Conservation (phyloP, 352 stramenopile species). For the Pythium folliculosum region DNA sequence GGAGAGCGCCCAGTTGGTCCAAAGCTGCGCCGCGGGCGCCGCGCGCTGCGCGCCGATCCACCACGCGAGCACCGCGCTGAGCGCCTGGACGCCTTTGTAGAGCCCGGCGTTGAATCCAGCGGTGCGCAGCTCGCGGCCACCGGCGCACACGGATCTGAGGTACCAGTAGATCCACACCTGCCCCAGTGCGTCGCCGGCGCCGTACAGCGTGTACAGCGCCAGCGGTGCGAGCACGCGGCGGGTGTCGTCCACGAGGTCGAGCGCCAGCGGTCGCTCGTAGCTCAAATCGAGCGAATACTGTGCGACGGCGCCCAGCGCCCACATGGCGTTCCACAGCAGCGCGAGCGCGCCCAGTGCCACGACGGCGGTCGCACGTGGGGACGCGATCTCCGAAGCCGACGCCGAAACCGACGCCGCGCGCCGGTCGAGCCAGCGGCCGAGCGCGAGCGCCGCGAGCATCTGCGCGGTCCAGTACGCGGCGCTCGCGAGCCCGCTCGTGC, state of each 20-base stretch:
- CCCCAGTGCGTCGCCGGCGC: conserved; percentile 70
- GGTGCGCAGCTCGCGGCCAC: conserved; percentile 36
- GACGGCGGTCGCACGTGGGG: not conserved
- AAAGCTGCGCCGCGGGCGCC: conserved; percentile 31
- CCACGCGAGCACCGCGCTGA: conserved; percentile 41
- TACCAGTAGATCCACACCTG: conserved; percentile 86
- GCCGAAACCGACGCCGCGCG: not conserved
- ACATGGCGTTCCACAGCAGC: conserved; percentile 40
- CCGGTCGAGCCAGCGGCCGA: conserved; percentile 35
- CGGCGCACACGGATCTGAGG: conserved; percentile 47
- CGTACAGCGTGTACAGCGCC: conserved; percentile 68
- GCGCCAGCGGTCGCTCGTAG: conserved; percentile 27
- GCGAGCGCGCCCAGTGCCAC: conserved; percentile 23
- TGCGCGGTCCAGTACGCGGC: conserved; percentile 49
- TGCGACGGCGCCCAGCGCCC: conserved; percentile 34
- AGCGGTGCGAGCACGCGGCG: conserved; percentile 32
- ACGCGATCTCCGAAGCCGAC: not conserved
- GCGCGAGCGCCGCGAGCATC: conserved; percentile 37
- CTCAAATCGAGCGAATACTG: conserved; percentile 29
- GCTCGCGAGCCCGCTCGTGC: conserved; percentile 39
- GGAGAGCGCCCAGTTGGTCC: conserved; percentile 40
- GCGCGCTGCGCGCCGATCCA: conserved; percentile 35
- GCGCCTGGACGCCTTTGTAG: conserved; percentile 70
- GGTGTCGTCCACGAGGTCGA: conserved; percentile 31
- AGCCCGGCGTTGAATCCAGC: conserved; percentile 52